Base-by-base conservation (phyloP, 768 basidiomycete genomes). In the Lactarius trivialis region DNA sequence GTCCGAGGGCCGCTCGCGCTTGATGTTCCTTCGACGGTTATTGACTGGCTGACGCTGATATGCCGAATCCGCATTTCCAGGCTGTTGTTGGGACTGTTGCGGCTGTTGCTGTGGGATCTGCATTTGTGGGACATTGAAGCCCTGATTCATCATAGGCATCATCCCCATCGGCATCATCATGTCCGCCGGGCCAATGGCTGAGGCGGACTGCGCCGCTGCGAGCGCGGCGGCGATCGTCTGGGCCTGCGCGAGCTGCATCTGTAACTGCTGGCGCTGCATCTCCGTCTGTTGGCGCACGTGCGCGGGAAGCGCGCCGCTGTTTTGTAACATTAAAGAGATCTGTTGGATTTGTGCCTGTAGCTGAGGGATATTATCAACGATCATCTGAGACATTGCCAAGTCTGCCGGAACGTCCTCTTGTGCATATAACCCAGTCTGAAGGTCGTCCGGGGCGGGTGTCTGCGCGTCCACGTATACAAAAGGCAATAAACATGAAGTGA, bases 291-390 rank as follows among this genome's bases (percentile, higher is more conserved):
- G 87, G 36, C 91, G 86, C 49, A 89, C 86, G 55, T 84, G 83
- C 26, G 75, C 74, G 2, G 90, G 89, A 7, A 94, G 76, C 9
- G 83, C 79, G 21, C 86, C 83, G n/a, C 37, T 60, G 70, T 91
- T 93, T 73, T 89, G 87, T 66, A 93, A 82, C 79, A 89, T 86
- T 67, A 85, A 77, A 60, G 84, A 85, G 55, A 92, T 78, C 68
- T 94, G 92, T n/a, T 77, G 75, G 64, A 93, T 86, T 70, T 93
- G 90, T 5, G 90, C 90, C 73, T 94, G 92, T 19, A 93, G 77
- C 71, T 91, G 86, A 21, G 89, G 85, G 66, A 93, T 88, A 70
- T 78, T 86, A 67, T 88, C 85, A 34, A 84, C 82, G 68, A 90
- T 78, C 75, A 86, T 83, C 67, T 85, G 85, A 26, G 83, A 79